Conservation (phyloP, 2,329 filamentous ascomycete species). For the Ascochyta clinopodiicola region DNA sequence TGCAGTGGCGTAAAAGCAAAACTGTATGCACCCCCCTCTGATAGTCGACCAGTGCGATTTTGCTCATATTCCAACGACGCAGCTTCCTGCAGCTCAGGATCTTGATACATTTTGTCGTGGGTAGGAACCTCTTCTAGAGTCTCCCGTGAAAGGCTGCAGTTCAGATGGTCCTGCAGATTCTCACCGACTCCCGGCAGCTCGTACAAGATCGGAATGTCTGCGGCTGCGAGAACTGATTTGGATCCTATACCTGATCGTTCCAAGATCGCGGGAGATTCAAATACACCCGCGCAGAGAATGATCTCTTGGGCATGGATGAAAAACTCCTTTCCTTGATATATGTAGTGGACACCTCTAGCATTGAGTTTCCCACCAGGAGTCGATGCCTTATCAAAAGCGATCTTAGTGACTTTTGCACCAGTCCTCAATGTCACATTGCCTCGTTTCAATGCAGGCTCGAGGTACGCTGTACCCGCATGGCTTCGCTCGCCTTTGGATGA, state of each 20-base stretch:
- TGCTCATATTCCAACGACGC: slow-evolving; percentile 21
- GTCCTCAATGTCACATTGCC: slow-evolving; percentile 23
- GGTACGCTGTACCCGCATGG: slow-evolving; percentile 26
- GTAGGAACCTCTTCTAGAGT: slow-evolving; percentile 19
- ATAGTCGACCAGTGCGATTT: slow-evolving; percentile 22
- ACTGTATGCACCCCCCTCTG: slow-evolving; percentile 27
- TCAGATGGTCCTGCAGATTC: slow-evolving; percentile 65
- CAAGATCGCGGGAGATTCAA: slow-evolving; percentile 58
- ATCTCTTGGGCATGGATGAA: slow-evolving; percentile 18
- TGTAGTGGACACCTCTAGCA: slow-evolving; percentile 22
- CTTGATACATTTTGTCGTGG: slow-evolving; percentile 14
- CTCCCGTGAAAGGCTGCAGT: slow-evolving; percentile 23
- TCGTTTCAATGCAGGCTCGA: slow-evolving; percentile 25
- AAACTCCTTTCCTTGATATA: slow-evolving; percentile 10
- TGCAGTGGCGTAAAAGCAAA: slow-evolving; percentile 31
- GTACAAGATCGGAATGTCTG: slow-evolving; percentile 59
- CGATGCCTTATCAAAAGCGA: slow-evolving; percentile 17
- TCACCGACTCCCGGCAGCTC: slow-evolving; percentile 67
- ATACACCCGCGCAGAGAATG: slow-evolving; percentile 53
- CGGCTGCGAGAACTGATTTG: slow-evolving; percentile 54
- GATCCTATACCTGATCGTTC: slow-evolving; percentile 67
- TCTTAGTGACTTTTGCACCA: slow-evolving; percentile 22
- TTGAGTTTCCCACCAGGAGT: slow-evolving; percentile 18
- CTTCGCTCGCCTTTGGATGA: slow-evolving; percentile 26
- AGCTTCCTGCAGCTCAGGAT: slow-evolving; percentile 18